Percentiles rank a stretch among this genome's conserved stretches.
These are phyloP conservation scores for Isabelozyma gotoi DNA, from an alignment of 805 yeast species.

Conservation along the genomic window DNA sequence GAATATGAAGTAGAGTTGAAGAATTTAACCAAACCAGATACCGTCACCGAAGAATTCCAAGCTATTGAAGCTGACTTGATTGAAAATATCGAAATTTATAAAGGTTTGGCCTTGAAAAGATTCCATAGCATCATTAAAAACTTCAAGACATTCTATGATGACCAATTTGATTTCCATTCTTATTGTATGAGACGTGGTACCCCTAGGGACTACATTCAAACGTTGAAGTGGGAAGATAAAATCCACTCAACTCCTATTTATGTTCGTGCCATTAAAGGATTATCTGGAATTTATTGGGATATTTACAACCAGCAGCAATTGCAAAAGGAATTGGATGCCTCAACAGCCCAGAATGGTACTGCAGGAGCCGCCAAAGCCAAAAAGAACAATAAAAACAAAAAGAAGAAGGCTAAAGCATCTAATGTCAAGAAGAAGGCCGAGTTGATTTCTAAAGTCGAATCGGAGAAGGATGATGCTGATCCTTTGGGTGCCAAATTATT, in stretches of 20 bases:
- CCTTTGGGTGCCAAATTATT: constrained; percentile 53
- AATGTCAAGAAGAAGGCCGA: constrained; percentile 52
- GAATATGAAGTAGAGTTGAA: constrained; percentile 19
- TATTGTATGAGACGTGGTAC: constrained; percentile 91
- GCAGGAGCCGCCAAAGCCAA: constrained; percentile 15
- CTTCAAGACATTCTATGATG: constrained; percentile 70
- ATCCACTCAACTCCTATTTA: constrained; percentile 70
- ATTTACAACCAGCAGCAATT: constrained; percentile 23
- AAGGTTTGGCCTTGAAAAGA: constrained; percentile 80
- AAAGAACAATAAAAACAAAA: constrained; percentile 43
- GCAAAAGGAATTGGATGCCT: constrained; percentile 6
- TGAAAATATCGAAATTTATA: constrained; percentile 46
- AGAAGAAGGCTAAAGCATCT: constrained; percentile 55
- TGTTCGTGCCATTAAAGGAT: constrained; percentile 67
- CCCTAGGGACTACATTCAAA: constrained; percentile 74
- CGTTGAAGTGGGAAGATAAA: constrained; percentile 80
- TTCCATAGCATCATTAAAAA: constrained; percentile 63
- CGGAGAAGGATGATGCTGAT: constrained; percentile 54
- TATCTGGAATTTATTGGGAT: constrained; percentile 55
- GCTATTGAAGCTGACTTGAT: constrained; percentile 23
- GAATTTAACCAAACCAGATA: constrained; percentile 10
- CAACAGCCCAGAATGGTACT: constrained; percentile 16
- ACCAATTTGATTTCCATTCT: constrained; percentile 93
- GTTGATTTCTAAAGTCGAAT: constrained; percentile 46
- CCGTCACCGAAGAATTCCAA: constrained; percentile 27